phyloP scores from a whole-genome alignment of 352 stramenopile species.

The Blastocystis sp. region DNA sequence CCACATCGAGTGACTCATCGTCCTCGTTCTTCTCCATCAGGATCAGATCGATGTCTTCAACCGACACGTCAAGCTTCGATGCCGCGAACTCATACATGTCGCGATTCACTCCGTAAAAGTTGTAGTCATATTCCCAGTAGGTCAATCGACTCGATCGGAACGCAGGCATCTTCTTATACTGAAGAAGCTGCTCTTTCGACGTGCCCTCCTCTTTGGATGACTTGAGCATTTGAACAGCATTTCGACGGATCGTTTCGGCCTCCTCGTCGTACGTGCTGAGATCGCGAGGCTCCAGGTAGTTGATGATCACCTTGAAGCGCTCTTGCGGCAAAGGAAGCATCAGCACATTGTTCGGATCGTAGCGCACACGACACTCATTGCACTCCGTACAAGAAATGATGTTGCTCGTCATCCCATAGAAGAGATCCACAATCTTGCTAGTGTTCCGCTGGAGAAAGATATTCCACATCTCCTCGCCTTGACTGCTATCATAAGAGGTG shows the following conservation, averaged over 20 bases:
- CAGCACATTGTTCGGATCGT: constrained; percentile 41
- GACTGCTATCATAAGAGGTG: neutral
- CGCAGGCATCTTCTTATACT: neutral
- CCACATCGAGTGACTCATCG: neutral
- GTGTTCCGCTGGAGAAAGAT: constrained; percentile 52
- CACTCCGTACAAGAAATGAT: constrained; percentile 22
- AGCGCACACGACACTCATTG: neutral
- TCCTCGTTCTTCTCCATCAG: neutral
- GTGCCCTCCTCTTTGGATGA: neutral
- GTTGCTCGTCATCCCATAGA: constrained; percentile 49
- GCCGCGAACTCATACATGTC: neutral
- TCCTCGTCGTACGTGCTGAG: neutral
- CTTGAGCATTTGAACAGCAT: neutral
- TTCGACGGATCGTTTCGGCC: neutral
- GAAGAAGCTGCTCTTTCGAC: neutral
- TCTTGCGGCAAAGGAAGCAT: constrained; percentile 44
- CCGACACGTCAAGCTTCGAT: neutral
- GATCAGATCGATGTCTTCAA: constrained; percentile 16
- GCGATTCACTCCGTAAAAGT: constrained; percentile 25
- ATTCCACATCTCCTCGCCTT: constrained; percentile 41
- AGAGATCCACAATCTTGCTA: constrained; percentile 19
- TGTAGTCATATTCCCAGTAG: constrained; percentile 22
- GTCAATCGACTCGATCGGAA: neutral
- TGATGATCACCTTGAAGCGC: constrained; percentile 1
- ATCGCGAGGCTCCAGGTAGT: constrained; percentile 26